Conservation (phyloP, 2,329 filamentous ascomycete species). For the Trichoderma polysporum region DNA sequence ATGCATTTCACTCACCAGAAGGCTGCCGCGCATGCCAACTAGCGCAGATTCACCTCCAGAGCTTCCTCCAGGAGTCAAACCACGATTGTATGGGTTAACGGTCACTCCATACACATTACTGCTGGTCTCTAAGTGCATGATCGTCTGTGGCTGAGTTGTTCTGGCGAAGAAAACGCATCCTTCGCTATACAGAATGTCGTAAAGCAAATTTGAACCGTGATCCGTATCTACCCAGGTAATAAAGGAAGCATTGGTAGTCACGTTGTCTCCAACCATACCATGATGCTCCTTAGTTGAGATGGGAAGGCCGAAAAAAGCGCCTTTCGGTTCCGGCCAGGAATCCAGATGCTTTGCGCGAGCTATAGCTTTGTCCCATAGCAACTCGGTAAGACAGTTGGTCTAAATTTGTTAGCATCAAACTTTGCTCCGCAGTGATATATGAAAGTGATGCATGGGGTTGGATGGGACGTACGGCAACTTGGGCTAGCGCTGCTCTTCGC, state of each 20-base stretch:
- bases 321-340: conserved; percentile 34
- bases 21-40: conserved; percentile 41
- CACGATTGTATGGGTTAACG: conserved; percentile 61
- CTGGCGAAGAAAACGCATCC: conserved; percentile 57
- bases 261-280: conserved; percentile 33
- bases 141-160: conserved; percentile 64
- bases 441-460: neutral
- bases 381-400: conserved; percentile 37
- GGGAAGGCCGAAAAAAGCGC: conserved; percentile 36
- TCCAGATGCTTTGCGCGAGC: conserved; percentile 35
- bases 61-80: conserved; percentile 61
- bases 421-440: neutral
- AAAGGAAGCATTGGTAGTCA: conserved; percentile 24
- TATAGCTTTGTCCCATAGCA: conserved; percentile 39
- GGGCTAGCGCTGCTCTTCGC: conserved; percentile 29
- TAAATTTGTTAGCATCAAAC: neutral
- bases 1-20: conserved; percentile 34
- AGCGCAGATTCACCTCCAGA: conserved; percentile 56
- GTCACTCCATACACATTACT: conserved; percentile 65
- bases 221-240: conserved; percentile 35
- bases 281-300: conserved; percentile 40
- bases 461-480: conserved; percentile 26
- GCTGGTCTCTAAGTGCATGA: conserved; percentile 56
- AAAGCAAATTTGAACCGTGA: conserved; percentile 36
- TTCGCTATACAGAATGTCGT: conserved; percentile 32